Base-by-base conservation (phyloP, 345 rosid species). In the Draba incana region DNA sequence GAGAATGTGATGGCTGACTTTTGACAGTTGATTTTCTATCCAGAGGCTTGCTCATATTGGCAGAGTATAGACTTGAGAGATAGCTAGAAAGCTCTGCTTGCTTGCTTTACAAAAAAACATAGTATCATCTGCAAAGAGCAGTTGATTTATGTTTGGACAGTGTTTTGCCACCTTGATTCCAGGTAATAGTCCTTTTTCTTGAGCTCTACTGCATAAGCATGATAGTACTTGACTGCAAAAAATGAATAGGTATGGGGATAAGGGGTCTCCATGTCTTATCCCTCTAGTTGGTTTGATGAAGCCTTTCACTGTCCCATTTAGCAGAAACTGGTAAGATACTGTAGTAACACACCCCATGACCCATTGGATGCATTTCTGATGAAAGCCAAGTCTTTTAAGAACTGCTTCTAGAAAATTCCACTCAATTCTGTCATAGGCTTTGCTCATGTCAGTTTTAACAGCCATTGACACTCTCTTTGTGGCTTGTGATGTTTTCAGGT, bases 181-280 rank as follows among this genome's bases (percentile, higher is more conserved):
- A 1, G 1, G 46, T 2, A 13, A 2, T 0, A 4, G 12, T 0
- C 27, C 28, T 3, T 42, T 2, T 0, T 1, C 0, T 0, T 24
- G 31, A 0, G 14, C 54, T 5, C 0, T 4, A 0, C 0, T 4
- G 1, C 54, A 50, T 5, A 14, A 8, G 0, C 49, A 4, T 1
- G 23, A 14, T n/a, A 14, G 1, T 0, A 45, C 49, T 5, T 45
- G 8, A 2, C 49, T 45, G 3, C 49, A 45, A 0, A 3, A 0
- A 1, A 50, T 50, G 8, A 24, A 50, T 1, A 24, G n/a, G 2
- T 50, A 50, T 0, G 14, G 3, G 3, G 33, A 50, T 4, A 24
- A 1, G 0, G 54, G 54, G 5, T 49, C 31, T 2, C 25, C 27
- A 8, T 16, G 48, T 13, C 48, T n/a, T 0, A 44, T 44, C 0